These are phyloP conservation scores for Cicer bijugum DNA, from an alignment of 306 rosid species.

Conservation along the genomic window DNA sequence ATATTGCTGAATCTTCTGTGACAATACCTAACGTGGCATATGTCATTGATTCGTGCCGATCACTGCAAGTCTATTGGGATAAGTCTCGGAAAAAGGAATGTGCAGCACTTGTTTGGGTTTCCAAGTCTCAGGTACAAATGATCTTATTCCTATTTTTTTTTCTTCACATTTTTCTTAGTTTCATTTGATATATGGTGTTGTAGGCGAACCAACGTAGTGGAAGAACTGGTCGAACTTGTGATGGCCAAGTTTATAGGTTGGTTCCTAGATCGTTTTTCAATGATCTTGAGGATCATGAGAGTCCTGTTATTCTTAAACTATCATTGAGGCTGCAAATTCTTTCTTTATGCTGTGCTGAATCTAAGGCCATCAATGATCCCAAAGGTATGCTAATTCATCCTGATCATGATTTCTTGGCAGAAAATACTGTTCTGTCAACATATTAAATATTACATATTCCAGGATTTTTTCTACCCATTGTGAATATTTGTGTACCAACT, in stretches of 20 bases:
- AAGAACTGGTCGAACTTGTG: conserved; percentile 97
- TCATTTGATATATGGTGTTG: conserved; percentile 41
- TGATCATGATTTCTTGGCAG: conserved; percentile 27
- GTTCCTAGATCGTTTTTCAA: conserved; percentile 68
- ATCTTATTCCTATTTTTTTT: conserved; percentile 22
- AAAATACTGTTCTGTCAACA: conserved; percentile 24
- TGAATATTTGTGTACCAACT: conserved; percentile 1
- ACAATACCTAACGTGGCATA: conserved; percentile 92
- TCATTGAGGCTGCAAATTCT: conserved; percentile 86
- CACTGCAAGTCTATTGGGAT: conserved; percentile 86
- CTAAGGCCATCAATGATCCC: conserved; percentile 89
- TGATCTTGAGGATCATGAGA: conserved; percentile 63
- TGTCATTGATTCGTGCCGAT: conserved; percentile 89
- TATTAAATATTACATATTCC: not conserved
- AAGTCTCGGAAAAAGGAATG: conserved; percentile 58
- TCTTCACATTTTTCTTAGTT: conserved; percentile 30
- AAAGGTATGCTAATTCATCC: conserved; percentile 53
- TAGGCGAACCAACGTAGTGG: conserved; percentile 90
- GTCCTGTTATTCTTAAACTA: conserved; percentile 72
- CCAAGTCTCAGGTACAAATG: conserved; percentile 80
- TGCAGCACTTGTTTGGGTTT: conserved; percentile 79
- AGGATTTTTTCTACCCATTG: conserved; percentile 3
- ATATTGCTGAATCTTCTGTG: conserved; percentile 93
- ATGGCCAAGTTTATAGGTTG: conserved; percentile 84
- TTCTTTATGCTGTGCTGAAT: conserved; percentile 68